phyloP scores from a whole-genome alignment of 805 yeast species.

The Sungouiozyma ichnusensis region DNA sequence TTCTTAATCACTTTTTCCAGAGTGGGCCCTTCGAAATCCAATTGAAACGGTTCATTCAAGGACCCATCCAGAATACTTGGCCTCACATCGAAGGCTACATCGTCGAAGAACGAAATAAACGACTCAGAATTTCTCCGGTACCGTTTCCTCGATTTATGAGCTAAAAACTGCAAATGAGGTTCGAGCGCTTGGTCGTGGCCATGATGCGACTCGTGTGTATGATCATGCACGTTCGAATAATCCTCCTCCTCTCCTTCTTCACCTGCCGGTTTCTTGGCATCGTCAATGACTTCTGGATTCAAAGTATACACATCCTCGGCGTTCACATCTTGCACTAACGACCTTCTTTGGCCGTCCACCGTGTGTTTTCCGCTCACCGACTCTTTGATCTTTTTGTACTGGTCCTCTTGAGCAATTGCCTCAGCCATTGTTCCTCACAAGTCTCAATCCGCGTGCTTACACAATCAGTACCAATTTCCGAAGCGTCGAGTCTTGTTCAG shows the following conservation, averaged over 20 bases:
- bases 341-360: constrained; percentile 8
- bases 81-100: constrained; percentile 36
- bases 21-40: constrained; percentile 23
- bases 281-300: not conserved
- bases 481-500: no score
- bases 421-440: constrained; percentile 8
- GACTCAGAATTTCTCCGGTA: not conserved
- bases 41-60: constrained; percentile 21
- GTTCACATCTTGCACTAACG: constrained; percentile 7
- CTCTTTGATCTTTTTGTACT: constrained; percentile 4
- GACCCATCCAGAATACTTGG: constrained; percentile 45
- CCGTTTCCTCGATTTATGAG: not conserved
- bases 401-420: constrained; percentile 9
- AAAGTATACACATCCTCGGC: not conserved
- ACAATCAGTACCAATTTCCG: no score
- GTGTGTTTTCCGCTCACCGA: constrained; percentile 7
- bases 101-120: constrained; percentile 45
- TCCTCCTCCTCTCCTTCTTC: not conserved
- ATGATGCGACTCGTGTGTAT: not conserved
- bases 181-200: not conserved
- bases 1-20: constrained; percentile 17
- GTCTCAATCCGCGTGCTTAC: no score
- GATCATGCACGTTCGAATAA: not conserved
- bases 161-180: not conserved
- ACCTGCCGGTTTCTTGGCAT: not conserved